Evolutionary conservation across 805 yeast species (phyloP), one percentile per base, ranked within the genome.

Genomic region (Cyberlindnera saturnus): DNA sequence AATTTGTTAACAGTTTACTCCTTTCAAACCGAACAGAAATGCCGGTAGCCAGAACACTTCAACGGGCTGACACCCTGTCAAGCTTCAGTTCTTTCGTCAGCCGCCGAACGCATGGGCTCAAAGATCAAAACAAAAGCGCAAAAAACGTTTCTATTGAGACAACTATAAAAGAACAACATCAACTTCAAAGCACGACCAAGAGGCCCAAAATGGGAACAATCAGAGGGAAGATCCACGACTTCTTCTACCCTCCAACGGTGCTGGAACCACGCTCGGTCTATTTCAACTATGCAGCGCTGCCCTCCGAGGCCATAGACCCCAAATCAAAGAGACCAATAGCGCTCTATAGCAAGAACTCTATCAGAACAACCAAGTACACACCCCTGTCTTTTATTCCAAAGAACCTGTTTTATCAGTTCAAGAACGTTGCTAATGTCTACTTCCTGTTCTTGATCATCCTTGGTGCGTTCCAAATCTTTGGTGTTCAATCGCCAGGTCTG

Each of bases 351-450:
- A 48, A 41, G 42, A 91, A 91, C 69, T 89, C 89, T 60, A 86
- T 91, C 51, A 78, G 97, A 67, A 89, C 98, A 0, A 87, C 99
- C 4, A 90, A 89, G 66, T 93, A 91, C 65, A 91, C 98, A 1
- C 97, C 98, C 4, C 59, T 91, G 34, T 71, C 89, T 9, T 91
- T 91, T 59, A 53, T 91, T 18, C 98, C 98, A 6, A 89, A 89
- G 62, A 88, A 91, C 63, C 63, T 91, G 36, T 64, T 66, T 38
- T 73, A 76, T 50, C 98, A 91, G 66, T 90, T 89, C 62, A 79
- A 75, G 52, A 91, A 90, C 60, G 77, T 89, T 47, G 99, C 99
- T 32, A 93, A 93, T 64, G 70, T 87, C 40, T 91, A 89, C 67
- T 91, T 91, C 73, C 67, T 91, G 53, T 67, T 79, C 28, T 69